Evolutionary conservation across 129 eudicot genomes (phyloP), one percentile per base, ranked within the genome.

Genomic region (Mikania micrantha): DNA sequence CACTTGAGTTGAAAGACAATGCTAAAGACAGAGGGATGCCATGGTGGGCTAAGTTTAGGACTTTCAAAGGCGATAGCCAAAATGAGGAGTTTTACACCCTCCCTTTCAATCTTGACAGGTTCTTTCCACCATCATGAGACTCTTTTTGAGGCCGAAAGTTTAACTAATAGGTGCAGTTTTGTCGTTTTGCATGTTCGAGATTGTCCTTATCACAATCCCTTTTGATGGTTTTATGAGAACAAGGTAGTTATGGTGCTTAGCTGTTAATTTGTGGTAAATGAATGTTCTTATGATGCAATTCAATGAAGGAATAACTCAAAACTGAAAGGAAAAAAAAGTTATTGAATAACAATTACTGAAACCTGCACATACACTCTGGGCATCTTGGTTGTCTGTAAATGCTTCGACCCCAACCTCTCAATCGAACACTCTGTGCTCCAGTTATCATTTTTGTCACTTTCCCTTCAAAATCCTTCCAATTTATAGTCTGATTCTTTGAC

Each of bases 81-180:
- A 94, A 89, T 24, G 99, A 94, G 75, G 99, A 94, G 83, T 94
- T 94, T 77, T 94, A 94, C 81, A 94, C 99, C 31, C 99, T 94
- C 21, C 99, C 99, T 15, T 94, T 94, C 85, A 94, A 94, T 72
- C 97, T 94, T 71, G 85, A 94, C 84, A 87, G 99, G 17, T 94
- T 94, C 69, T 94, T 94, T 83, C 99, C 99, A 66, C 99, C 99
- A 28, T 91, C 97, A 54, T 90, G 78, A 87, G 64, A 66, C 48
- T 22, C 17, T 8, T 19, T 61, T n/a, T 10, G 19, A 13, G 9
- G 56, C 56, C 1, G 28, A 36, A 17, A 36, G 42, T 34, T 60
- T 24, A 20, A 25, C 15, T 9, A 44, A 7, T 28, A 60, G 49
- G 65, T 52, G 71, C 71, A 54, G 77, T 77, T 64, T 64, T n/a